These are phyloP conservation scores for Macrolepiota dolichaula DNA, from an alignment of 768 basidiomycete genomes.

Conservation along the genomic window DNA sequence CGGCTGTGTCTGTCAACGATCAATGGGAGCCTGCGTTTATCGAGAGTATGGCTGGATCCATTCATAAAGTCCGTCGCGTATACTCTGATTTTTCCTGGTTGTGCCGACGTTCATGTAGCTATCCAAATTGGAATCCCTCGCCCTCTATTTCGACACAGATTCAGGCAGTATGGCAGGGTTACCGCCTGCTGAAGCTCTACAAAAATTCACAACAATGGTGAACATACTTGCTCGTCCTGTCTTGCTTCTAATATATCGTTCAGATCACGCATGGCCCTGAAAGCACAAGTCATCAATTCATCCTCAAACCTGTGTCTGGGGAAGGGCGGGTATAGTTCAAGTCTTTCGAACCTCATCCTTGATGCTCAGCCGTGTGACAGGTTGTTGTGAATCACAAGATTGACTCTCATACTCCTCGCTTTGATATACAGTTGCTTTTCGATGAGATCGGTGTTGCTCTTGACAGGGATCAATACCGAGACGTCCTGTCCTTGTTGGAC, in stretches of 20 bases:
- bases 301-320: conserved; percentile 93
- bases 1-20: conserved; percentile 84
- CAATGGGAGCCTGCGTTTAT: conserved; percentile 91
- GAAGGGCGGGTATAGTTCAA: conserved; percentile 68
- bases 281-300: conserved; percentile 78
- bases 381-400: conserved; percentile 80
- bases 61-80: conserved; percentile 69
- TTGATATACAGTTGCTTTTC: conserved; percentile 85
- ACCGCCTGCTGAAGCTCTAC: conserved; percentile 58
- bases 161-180: conserved; percentile 72
- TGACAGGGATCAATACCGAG: conserved; percentile 93
- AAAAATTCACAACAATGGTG: conserved; percentile 75
- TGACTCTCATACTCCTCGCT: conserved; percentile 72
- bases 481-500: conserved; percentile 88
- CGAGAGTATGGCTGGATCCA: conserved; percentile 78
- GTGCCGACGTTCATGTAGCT: conserved; percentile 44
- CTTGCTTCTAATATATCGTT: neutral
- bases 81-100: neutral
- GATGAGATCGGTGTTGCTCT: conserved; percentile 90
- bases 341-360: conserved; percentile 7
- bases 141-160: conserved; percentile 95
- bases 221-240: conserved; percentile 6
- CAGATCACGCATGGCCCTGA: conserved; percentile 44
- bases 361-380: conserved; percentile 30
- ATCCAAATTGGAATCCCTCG: conserved; percentile 80